phyloP scores from a whole-genome alignment of 495 filamentous ascomycete genomes.

The Penicillium lividum region DNA sequence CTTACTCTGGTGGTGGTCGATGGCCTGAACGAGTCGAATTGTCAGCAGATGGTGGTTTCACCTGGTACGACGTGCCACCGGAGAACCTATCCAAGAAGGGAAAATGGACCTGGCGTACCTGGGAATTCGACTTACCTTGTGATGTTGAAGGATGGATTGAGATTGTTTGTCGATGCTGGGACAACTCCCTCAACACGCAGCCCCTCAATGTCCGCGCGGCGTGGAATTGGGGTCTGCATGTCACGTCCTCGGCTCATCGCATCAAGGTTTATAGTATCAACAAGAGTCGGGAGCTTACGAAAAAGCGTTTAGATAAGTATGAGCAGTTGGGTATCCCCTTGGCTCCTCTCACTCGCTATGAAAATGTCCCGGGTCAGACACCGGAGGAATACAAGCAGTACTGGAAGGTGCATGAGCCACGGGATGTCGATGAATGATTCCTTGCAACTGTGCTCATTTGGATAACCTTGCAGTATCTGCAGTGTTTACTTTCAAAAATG shows the following conservation, averaged over 20 bases:
- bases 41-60: constrained; percentile 42
- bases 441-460: too few species aligned
- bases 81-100: constrained; percentile 40
- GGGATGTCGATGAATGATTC: too few species aligned
- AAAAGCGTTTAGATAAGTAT: constrained; percentile 32
- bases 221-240: constrained; percentile 65
- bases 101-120: constrained; percentile 40
- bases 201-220: constrained; percentile 40
- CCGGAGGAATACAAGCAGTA: too few species aligned
- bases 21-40: constrained; percentile 49
- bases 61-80: constrained; percentile 37
- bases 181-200: constrained; percentile 45
- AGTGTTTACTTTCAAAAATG: too few species aligned
- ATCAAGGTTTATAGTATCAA: constrained; percentile 67
- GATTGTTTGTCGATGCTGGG: constrained; percentile 45
- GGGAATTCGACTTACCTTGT: constrained; percentile 41
- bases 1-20: constrained; percentile 47
- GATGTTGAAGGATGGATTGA: constrained; percentile 48
- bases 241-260: constrained; percentile 64
- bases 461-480: too few species aligned
- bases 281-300: constrained; percentile 49
- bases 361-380: background rate
- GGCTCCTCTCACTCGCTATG: background rate
- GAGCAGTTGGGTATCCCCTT: background rate
- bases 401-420: too few species aligned